These are phyloP conservation scores for Eimeria praecox DNA, from an alignment of 169 alveolate genomes.

Conservation along the genomic window DNA sequence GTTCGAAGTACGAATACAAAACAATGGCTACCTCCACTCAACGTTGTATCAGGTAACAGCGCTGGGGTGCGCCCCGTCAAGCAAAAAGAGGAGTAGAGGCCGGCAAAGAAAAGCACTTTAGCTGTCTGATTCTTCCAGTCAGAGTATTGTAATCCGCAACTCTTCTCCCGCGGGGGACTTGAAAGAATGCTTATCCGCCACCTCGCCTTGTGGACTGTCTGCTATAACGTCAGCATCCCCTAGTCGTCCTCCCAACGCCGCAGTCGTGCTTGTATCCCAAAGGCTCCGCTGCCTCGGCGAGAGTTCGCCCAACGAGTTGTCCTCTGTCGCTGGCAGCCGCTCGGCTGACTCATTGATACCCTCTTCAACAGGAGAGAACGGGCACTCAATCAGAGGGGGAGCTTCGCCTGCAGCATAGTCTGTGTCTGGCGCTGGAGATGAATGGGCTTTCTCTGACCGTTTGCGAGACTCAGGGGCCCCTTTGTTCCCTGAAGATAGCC, in stretches of 20 bases:
- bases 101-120: no score
- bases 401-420: background rate
- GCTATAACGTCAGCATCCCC: background rate
- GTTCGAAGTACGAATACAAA: background rate
- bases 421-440: constrained; percentile 15
- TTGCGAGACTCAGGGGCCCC: background rate
- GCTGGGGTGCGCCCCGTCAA: background rate
- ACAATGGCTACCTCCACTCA: background rate
- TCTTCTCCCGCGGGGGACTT: constrained; percentile 52
- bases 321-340: background rate
- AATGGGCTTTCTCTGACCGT: background rate
- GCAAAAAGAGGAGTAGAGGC: no score
- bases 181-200: background rate
- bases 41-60: background rate
- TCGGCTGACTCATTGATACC: background rate
- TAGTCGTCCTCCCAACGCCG: background rate
- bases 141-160: constrained; percentile 38
- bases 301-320: background rate
- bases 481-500: constrained; percentile 2
- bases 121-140: background rate
- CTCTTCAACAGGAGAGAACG: background rate
- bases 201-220: constrained; percentile 29
- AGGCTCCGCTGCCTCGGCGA: constrained; percentile 48
- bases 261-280: constrained; percentile 12
- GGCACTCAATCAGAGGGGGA: constrained; percentile 46